Evolutionary conservation across 768 basidiomycete genomes (phyloP), one percentile per base, ranked within the genome.

Genomic region (Macrolepiota albuminosa): DNA sequence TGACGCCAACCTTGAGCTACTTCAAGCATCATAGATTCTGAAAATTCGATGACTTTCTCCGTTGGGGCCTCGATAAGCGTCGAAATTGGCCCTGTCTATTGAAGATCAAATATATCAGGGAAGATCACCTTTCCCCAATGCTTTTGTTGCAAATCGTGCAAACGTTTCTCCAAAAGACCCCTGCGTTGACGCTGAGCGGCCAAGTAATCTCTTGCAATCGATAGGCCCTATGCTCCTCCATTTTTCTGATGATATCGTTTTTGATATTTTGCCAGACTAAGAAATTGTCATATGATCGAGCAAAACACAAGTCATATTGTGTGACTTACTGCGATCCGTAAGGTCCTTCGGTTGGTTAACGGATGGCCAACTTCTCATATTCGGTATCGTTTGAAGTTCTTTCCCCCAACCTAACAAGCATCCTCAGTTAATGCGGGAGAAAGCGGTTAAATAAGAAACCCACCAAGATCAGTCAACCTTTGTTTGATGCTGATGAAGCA

Each of bases 211-310:
- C 21, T 40, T 40, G 1, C 2, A 18, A 10, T 26, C 3, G 37
- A 10, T 29, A 4, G 2, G 26, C 26, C 18, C 39, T 39, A 18
- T 39, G 14, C 3, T 39, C 24, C 24, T 48, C 58, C 13, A 59
- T 0, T 14, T 13, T 11, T 31, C 16, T 18, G 29, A 59, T 59
- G 14, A 59, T 16, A 29, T 40, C 29, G 33, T 13, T 24, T 24
- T 59, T 59, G 26, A 54, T 54, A 9, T 53, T 49, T 10, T 48
- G 6, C 58, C 58, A 59, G 4, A 37, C 58, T 55, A 11, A 1
- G 1, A 55, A 33, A 24, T 43, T 8, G 5, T 1, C 4, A 34
- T 24, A 21, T 56, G 7, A 21, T 24, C 29, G 4, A 29, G 29
- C 4, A 4, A 21, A 29, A 29, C 29, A 29, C 29, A 29, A 4